Base-by-base conservation (phyloP, 2,329 filamentous ascomycete species). In the Ophiostoma australiae region DNA sequence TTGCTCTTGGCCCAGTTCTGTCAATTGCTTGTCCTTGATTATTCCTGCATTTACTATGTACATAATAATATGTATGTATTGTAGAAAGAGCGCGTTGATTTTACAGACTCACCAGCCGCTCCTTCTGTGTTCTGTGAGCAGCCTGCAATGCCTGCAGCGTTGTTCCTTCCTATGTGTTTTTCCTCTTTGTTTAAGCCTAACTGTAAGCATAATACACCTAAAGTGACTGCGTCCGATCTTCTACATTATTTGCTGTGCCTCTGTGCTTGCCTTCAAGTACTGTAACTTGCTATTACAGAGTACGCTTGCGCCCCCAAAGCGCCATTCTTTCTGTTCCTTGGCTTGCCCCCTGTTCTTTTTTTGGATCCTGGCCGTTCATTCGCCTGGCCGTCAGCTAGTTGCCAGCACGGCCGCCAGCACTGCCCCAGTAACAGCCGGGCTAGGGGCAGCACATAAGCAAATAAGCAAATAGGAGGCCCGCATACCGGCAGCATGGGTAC, bases 371-470 rank as follows among this genome's bases (percentile, higher is more conserved):
- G 52, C 23, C 31, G 31, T n/a, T 37, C 33, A n/a, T 65, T 35
- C 65, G 35, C 35, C n/a, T 41, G 20, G 61, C 31, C 58, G 15
- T 37, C 17, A 33, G 11, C 61, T 31, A 6, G 15, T 37, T 66
- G 4, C 17, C n/a, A 67, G 33, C 15, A 35, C 33, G 20, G 61
- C 31, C 61, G 31, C 33, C 31, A 65, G 65, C 65, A 67, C 65
- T 67, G 65, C 65, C 65, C 65, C 65, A 67, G 65, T 44, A 67
- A 67, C 65, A 67, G 65, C 37, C 65, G 65, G 27, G 20, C 20
- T 33, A 58, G 52, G 23, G 52, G n/a, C 48, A 58, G 52, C 52
- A 58, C 27, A 27, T 27, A 58, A 58, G 44, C 44, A 48, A 58
- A 58, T 58, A 58, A 65, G 23, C 31, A 35, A 33, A 33, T 58